Conservation (phyloP, 345 rosid genomes). For the Camelina neglecta region DNA sequence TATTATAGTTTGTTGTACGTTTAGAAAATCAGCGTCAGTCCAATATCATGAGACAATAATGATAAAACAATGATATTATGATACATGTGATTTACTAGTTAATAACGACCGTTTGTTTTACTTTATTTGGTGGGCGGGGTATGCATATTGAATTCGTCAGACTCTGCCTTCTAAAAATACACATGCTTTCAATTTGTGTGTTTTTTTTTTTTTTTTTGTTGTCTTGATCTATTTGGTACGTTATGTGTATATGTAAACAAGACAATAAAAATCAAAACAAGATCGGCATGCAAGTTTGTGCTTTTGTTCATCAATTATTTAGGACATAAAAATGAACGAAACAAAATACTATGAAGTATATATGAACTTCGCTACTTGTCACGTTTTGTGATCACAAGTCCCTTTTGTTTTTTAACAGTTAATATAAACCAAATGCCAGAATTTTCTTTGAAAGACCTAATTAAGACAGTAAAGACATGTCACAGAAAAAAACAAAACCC, state of each 20-base stretch:
- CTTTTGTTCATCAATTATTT: slow-evolving; percentile 16
- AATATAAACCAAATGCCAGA: neutral
- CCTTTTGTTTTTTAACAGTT: neutral
- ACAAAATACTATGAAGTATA: neutral
- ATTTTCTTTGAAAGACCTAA: neutral
- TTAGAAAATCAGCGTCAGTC: slow-evolving; percentile 19
- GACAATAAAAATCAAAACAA: slow-evolving; percentile 27
- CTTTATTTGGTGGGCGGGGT: slow-evolving; percentile 30
- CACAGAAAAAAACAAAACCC: neutral
- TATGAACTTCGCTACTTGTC: slow-evolving; percentile 4
- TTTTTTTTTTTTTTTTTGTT: neutral
- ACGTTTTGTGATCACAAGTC: slow-evolving; percentile 5
- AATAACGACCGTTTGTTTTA: slow-evolving; percentile 23
- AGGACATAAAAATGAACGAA: neutral
- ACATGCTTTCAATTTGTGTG: neutral
- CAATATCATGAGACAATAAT: slow-evolving; percentile 25
- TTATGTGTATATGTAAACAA: slow-evolving; percentile 21
- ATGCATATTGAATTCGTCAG: slow-evolving; percentile 11
- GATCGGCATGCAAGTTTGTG: slow-evolving; percentile 34
- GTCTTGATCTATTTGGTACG: slow-evolving; percentile 28
- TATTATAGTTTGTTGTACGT: neutral
- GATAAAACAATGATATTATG: slow-evolving; percentile 7
- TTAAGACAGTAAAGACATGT: neutral
- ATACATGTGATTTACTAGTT: slow-evolving; percentile 20
- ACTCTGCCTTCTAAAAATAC: neutral